Base-by-base conservation (phyloP, 768 basidiomycete genomes). In the Erythrobasidium yunnanense region DNA sequence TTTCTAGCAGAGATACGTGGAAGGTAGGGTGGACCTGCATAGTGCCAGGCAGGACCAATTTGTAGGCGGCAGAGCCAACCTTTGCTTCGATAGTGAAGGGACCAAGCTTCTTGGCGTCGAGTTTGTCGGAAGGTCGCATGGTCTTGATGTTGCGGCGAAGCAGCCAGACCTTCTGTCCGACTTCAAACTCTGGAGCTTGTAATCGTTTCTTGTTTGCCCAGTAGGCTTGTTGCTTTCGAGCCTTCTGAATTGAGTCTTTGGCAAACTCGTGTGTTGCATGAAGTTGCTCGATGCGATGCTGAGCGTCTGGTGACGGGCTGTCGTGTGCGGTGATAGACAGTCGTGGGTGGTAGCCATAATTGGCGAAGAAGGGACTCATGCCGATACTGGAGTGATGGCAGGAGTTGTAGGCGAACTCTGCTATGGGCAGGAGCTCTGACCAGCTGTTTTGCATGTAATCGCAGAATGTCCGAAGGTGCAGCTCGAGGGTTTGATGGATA, bases 401-500 rank as follows among this genome's bases (percentile, higher is more conserved):
- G 63, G 77, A 73, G 60, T 79, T 78, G 65, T 79, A 77, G 0
- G 72, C 57, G 42, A 78, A 78, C 42, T 76, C 72, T 0, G 78
- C 76, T 0, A 77, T 49, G 0, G 77, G 52, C 0, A 80, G 69
- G 60, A 76, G 75, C 0, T 74, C 67, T 0, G 58, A 25, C 80
- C 80, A 80, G 33, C 78, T 73, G 2, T 73, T 62, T 35, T 79
- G 76, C 4, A 73, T 67, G 52, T 76, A 71, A 53, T 76, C 74
- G 35, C 69, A 52, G 68, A 75, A 79, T 0, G 75, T 51, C 0
- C 77, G 70, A 0, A 81, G 75, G 66, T 78, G 79, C 13, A 75
- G 74, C 63, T 81, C 78, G 0, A 81, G 27, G 3, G 75, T 71
- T 62, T 79, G 78, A 63, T 81, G 80, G 8, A 76, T 68, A 1